Conservation (phyloP, 257 asterid species). For the Solanum chiquidenum region DNA sequence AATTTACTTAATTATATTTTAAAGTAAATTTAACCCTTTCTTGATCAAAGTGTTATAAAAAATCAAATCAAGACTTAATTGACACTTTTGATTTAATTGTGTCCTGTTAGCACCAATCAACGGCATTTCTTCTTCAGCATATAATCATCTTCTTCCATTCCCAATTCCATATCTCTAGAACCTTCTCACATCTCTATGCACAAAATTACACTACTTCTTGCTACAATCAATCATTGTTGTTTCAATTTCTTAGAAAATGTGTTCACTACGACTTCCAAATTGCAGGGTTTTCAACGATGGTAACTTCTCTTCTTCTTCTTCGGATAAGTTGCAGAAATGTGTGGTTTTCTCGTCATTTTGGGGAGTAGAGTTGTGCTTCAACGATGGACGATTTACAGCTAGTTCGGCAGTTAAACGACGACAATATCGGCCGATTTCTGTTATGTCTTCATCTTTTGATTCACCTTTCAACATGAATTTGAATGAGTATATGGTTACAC, state of each 20-base stretch:
- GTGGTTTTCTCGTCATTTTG: conserved; percentile 26
- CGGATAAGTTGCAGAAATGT: conserved; percentile 2
- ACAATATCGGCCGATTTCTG: conserved; percentile 5
- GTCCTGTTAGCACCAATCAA: not conserved
- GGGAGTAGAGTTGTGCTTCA: conserved; percentile 29
- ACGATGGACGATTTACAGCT: conserved; percentile 7
- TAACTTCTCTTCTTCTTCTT: not conserved
- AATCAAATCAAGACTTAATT: too few relatives aligned
- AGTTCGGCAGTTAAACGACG: conserved; percentile 5
- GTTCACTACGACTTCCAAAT: conserved; percentile 37
- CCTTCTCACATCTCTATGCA: conserved; percentile 25
- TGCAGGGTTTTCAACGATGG: conserved; percentile 27
- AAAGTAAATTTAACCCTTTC: too few relatives aligned
- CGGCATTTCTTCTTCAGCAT: conserved; percentile 29
- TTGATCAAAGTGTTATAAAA: too few relatives aligned
- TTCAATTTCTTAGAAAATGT: conserved; percentile 19
- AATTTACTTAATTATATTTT: too few relatives aligned
- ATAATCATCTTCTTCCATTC: conserved; percentile 1
- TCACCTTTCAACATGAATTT: conserved; percentile 58
- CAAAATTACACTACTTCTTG: not conserved
- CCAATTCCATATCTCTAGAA: not conserved
- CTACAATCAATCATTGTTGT: not conserved
- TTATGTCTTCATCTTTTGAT: conserved; percentile 21
- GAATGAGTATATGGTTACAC: conserved; percentile 82
- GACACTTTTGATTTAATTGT: too few relatives aligned